Evolutionary conservation across 2,329 filamentous ascomycete species (phyloP), one percentile per base, ranked within the genome.

Genomic region (Ophiostoma quercus): DNA sequence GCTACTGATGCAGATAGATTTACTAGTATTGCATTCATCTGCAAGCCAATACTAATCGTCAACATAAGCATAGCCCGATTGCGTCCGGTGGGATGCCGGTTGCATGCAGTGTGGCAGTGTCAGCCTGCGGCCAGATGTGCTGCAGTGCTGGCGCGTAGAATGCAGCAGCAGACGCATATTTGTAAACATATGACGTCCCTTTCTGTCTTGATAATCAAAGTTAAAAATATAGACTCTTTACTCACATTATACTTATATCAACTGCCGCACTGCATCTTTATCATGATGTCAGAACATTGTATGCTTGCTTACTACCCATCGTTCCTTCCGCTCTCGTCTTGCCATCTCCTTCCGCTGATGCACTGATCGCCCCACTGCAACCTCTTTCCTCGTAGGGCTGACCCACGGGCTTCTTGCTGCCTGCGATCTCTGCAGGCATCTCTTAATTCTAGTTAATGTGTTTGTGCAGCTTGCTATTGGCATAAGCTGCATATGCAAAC

Each of bases 381-480:
- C 47, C 62, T 51, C 32, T 67, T 14, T 34, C 54, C 67, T 62
- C 37, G 62, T 68, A 68, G 67, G 69, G 69, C 69, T 70, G 69
- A 66, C 60, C 69, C 66, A 34, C 32, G 54, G 51, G 54, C 66
- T 22, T 32, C 25, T 25, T 62, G 34, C n/a, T 29, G 22, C 11
- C 22, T 32, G 54, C 39, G 12, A 14, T 41, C 3, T 41, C 39
- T 41, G 12, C 39, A 41, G 39, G 39, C 39, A 41, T 12, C 39
- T 41, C 12, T 14, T 12, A 12, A 12, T 41, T 7, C 16, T 4
- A 47, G 2, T 47, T 19, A 14, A 19, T 7, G 16, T n/a, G 6
- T 47, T 8, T 47, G 43, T 47, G 43, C 19, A 8, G 16, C 5
- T n/a, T 34, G 34, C 8, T 34, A 34, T 34, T 34, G 8, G 34